Percentiles rank a stretch among this genome's conserved stretches.
phyloP scores from a whole-genome alignment of 108 stramenopile genomes.

The Heterococcus sp. region DNA sequence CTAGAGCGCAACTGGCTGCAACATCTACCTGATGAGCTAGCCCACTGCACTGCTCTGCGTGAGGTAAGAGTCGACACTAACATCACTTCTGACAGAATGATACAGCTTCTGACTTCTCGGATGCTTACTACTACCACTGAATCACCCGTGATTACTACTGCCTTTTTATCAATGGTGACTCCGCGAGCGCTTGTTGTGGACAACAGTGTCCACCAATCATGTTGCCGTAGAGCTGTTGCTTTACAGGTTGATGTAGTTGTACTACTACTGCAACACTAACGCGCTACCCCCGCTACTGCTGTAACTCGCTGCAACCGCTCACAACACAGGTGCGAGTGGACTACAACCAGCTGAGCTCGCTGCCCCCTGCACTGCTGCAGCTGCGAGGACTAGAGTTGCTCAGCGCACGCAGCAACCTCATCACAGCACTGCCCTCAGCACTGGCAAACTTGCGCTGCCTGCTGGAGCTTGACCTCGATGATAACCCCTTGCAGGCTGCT shows the following conservation, averaged over 20 bases:
- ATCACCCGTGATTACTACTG: background rate
- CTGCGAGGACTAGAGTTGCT: conserved; percentile 23
- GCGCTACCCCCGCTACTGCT: background rate
- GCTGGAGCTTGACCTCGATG: conserved; percentile 36
- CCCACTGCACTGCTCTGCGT: conserved; percentile 13
- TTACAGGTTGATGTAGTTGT: background rate
- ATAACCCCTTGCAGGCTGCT: conserved; percentile 31
- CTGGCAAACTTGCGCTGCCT: conserved; percentile 23
- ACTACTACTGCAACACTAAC: background rate
- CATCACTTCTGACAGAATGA: too few relatives aligned
- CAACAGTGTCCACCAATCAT: background rate
- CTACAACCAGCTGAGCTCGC: conserved; percentile 17
- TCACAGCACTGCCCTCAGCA: conserved; percentile 11
- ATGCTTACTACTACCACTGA: background rate
- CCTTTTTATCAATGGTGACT: background rate
- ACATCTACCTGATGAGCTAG: conserved; percentile 20
- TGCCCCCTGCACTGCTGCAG: conserved; percentile 16
- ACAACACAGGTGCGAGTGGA: conserved; percentile 8
- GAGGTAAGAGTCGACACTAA: too few relatives aligned
- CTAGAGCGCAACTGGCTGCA: conserved; percentile 44
- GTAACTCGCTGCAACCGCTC: background rate
- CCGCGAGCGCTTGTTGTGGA: background rate
- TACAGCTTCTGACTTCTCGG: too few relatives aligned
- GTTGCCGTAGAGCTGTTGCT: background rate
- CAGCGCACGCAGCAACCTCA: conserved; percentile 11